Evolutionary conservation across 192 early-diverging fungal genomes (phyloP), one percentile per base, ranked within the genome.

Genomic region (Coemansia sp.): DNA sequence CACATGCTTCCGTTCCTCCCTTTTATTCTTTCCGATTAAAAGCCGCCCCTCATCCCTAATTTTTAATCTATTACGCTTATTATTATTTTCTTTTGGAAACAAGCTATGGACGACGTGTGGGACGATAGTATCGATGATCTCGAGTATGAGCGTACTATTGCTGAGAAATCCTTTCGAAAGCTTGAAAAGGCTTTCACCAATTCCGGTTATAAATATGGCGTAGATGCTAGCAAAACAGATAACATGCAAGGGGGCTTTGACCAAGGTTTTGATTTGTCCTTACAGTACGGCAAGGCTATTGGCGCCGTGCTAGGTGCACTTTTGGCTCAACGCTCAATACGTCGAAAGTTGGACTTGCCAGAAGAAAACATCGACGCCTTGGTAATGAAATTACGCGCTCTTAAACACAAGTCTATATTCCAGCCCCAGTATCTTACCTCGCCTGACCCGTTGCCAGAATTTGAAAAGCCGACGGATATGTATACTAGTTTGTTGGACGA

Each of bases 221-320:
- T 83, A 34, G 80, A 83, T 12, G 80, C 76, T 15, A 72, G 72
- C 57, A 78, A 78, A 39, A 33, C 47, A 0, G 73, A 71, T 29
- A 62, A 68, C 29, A 78, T 78, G 76, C 75, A 83, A 49, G 67
- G 69, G 3, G 72, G 72, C 3, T 78, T 75, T 58, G 75, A 78
- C 49, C 49, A 78, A 13, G 75, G 64, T 0, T 31, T 83, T 18
- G 64, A 71, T 22, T 34, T 68, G 7, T 52, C 75, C 5, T 47
- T 83, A 3, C 57, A 41, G 22, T 60, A 74, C 6, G 75, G 76
- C 7, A 73, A 64, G 22, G 47, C 52, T 0, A 31, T 72, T 20
- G 80, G 80, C 7, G n/a, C 20, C 12, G 66, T 75, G 36, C 62
- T 83, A 2, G 80, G 80, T 11, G 63, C 55, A 4, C 67, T 78